Evolutionary conservation across 1,284 basidiomycete species (phyloP).

Genomic region (Golubevia pallescens): DNA sequence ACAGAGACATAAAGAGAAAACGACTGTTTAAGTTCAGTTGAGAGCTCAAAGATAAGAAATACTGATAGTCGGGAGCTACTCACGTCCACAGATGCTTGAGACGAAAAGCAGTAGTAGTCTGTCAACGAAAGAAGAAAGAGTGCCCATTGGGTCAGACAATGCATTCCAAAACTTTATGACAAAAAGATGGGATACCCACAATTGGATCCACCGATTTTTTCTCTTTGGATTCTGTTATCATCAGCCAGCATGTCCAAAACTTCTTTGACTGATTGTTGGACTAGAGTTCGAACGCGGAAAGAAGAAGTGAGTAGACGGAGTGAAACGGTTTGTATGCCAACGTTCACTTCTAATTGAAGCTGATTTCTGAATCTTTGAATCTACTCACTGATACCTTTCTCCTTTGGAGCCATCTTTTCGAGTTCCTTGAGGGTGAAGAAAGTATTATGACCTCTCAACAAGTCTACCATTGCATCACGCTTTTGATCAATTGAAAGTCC

Average conservation of each 20-base stretch:
- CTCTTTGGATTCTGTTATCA: neutral
- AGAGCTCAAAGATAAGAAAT: too few species aligned
- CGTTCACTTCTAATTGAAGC: neutral
- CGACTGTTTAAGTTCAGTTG: too few species aligned
- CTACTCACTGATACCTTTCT: neutral
- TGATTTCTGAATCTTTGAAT: neutral
- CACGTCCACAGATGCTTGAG: too few species aligned
- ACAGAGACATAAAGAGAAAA: too few species aligned
- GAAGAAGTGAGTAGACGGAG: neutral
- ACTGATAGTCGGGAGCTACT: too few species aligned
- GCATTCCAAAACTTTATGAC: neutral
- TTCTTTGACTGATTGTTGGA: neutral
- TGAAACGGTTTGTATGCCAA: neutral
- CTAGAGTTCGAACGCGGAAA: neutral
- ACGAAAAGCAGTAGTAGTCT: too few species aligned
- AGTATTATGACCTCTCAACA: too few species aligned
- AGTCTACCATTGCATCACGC: too few species aligned
- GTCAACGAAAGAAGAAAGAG: too few species aligned
- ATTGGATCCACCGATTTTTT: neutral
- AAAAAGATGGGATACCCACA: neutral
- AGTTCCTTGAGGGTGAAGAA: too few species aligned
- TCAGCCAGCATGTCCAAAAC: neutral
- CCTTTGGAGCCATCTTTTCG: neutral
- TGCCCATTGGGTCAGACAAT: neutral
- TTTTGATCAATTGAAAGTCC: too few species aligned